Percentiles rank a stretch among this genome's conserved stretches.
phyloP scores from a whole-genome alignment of 371 early-diverging fungal species.

The Mucor racemosus region DNA sequence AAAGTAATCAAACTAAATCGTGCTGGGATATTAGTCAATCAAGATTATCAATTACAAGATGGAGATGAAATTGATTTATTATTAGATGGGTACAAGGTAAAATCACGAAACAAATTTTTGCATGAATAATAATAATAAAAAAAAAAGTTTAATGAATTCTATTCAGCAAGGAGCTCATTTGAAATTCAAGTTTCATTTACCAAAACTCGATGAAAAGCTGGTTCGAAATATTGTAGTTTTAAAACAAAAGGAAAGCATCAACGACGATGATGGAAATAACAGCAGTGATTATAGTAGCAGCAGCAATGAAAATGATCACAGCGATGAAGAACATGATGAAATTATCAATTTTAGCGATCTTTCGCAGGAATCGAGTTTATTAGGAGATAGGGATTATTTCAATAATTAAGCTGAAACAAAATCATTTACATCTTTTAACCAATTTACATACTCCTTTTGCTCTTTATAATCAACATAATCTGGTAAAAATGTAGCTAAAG shows the following conservation, averaged over 20 bases:
- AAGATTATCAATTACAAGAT: slow-evolving; percentile 5
- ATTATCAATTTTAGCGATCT: background rate
- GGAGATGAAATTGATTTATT: slow-evolving; percentile 7
- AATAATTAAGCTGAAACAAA: slow-evolving; percentile 74
- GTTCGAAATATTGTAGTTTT: background rate
- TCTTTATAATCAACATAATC: slow-evolving; percentile 93
- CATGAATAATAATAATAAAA: background rate
- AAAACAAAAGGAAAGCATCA: background rate
- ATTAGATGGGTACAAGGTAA: slow-evolving; percentile 3
- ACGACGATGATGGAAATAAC: background rate
- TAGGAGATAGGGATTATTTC: slow-evolving; percentile 6
- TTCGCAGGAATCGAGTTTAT: slow-evolving; percentile 13
- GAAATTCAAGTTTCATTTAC: slow-evolving; percentile 2
- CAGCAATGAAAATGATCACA: background rate
- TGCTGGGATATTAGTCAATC: background rate
- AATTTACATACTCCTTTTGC: slow-evolving; percentile 88
- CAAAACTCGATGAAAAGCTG: background rate
- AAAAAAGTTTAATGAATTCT: too few relatives aligned
- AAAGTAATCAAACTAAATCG: background rate
- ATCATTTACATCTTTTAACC: slow-evolving; percentile 81
- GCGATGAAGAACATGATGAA: background rate
- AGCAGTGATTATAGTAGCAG: background rate
- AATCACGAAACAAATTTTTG: too few relatives aligned
- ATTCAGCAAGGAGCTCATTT: background rate
- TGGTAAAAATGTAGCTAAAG: slow-evolving; percentile 84